Percentiles rank a stretch among this genome's conserved stretches.
phyloP scores from a whole-genome alignment of 495 filamentous ascomycete genomes.

The Hyaloscypha bicolor region DNA sequence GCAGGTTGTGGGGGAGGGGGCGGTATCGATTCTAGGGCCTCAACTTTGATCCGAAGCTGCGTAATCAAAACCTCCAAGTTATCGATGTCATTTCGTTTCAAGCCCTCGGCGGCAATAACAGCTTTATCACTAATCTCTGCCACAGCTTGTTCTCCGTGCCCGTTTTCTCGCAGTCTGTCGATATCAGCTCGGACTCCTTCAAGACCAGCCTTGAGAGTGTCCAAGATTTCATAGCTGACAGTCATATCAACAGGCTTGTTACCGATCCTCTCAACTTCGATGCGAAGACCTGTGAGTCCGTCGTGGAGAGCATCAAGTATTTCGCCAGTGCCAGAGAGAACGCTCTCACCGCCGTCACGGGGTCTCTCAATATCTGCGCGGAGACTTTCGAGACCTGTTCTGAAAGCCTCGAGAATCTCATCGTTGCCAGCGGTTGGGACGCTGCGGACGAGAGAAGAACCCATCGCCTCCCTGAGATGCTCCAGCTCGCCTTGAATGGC shows the following conservation, averaged over 20 bases:
- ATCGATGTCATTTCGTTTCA: slow-evolving; percentile 73
- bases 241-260: slow-evolving; percentile 81
- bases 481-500: slow-evolving; percentile 80
- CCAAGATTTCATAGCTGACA: slow-evolving; percentile 81
- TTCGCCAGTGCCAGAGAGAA: slow-evolving; percentile 66
- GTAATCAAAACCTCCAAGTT: slow-evolving; percentile 80
- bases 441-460: slow-evolving; percentile 64
- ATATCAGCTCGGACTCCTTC: slow-evolving; percentile 73
- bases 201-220: slow-evolving; percentile 79
- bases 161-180: slow-evolving; percentile 64
- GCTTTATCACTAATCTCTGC: slow-evolving; percentile 49
- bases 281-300: slow-evolving; percentile 71
- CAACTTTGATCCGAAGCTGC: slow-evolving; percentile 80
- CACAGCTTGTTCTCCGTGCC: slow-evolving; percentile 57
- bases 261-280: slow-evolving; percentile 73
- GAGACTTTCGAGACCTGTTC: slow-evolving; percentile 68
- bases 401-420: slow-evolving; percentile 69
- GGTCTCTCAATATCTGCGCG: slow-evolving; percentile 63
- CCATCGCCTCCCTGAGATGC: slow-evolving; percentile 72
- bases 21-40: slow-evolving; percentile 69
- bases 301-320: slow-evolving; percentile 83
- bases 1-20: slow-evolving; percentile 41
- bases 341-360: slow-evolving; percentile 56
- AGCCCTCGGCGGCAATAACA: slow-evolving; percentile 42
- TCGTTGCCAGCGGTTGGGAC: slow-evolving; percentile 51